Evolutionary conservation across 768 basidiomycete genomes (phyloP), one percentile per base, ranked within the genome.

Genomic region (Mycena kentingensis): DNA sequence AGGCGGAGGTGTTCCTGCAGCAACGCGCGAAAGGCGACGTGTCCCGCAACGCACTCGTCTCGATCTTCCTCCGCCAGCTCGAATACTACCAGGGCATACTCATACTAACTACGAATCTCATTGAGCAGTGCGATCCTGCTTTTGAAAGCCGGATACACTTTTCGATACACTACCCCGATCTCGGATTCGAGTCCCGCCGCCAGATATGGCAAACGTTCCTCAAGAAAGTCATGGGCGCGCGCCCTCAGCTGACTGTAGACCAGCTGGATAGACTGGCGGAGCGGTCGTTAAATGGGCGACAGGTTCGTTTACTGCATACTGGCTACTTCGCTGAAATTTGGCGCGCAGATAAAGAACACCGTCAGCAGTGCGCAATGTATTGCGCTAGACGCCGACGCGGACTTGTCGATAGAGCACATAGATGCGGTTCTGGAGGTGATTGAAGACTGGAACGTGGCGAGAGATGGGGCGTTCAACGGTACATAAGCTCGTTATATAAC

Each of bases 81-180:
- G 72, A 73, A 58, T 72, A 70, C 50, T 70, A 70, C 37, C 68
- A 67, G 41, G 70, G 72, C n/a, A 69, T 72, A 13, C 42, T 73
- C 18, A 65, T 73, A 13, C 60, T 73, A 2, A 72, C 70, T 5
- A 72, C 72, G 3, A 73, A 72, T 38, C 37, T 66, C 28, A 57
- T 64, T 22, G 53, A 54, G 12, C 57, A 65, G 18, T 64, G 64
- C 41, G 72, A 73, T 49, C 45, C 57, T 3, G 72, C 70, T 7
- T 68, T 73, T 46, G 66, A 72, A 43, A 66, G 67, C 59, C 70
- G 69, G 8, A 72, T 72, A 5, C 71, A 72, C 44, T 66, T 73
- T 46, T 65, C 60, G 4, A 52, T 73, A 16, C 59, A 66, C 47
- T 73, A 70, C 46, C 67, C 66, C 6, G 64, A 67, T 10, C 63